Conservation (phyloP, 495 filamentous ascomycete species). For the Chaetomium cochliodes region DNA sequence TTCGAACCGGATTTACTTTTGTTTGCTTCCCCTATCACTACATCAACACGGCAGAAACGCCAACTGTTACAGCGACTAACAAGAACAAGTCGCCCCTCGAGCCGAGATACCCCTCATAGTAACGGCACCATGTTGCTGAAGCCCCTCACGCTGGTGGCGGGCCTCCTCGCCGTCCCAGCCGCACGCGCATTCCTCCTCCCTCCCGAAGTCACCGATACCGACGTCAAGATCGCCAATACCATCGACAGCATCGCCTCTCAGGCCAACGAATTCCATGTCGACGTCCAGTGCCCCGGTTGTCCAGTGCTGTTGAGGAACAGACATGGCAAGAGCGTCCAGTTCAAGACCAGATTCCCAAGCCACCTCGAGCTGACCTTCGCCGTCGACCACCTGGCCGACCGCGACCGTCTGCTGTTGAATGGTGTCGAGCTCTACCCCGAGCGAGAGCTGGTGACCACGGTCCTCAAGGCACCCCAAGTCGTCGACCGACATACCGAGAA, state of each 20-base stretch:
- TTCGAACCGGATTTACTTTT: neutral
- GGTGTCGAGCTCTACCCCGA: constrained; percentile 47
- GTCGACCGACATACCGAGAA: constrained; percentile 19
- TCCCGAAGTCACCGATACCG: constrained; percentile 26
- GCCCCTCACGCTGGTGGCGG: constrained; percentile 29
- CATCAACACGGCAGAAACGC: too few species aligned
- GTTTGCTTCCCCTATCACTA: neutral
- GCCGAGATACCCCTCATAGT: neutral
- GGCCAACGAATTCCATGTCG: constrained; percentile 28
- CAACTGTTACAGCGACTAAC: neutral
- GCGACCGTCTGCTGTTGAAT: constrained; percentile 45
- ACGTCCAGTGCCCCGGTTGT: constrained; percentile 47
- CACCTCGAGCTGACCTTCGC: constrained; percentile 45
- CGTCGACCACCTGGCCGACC: constrained; percentile 34
- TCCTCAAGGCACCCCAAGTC: constrained; percentile 35
- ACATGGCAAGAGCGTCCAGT: constrained; percentile 26
- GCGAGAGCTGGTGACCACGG: constrained; percentile 31
- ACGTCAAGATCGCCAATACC: constrained; percentile 22
- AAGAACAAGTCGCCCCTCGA: neutral
- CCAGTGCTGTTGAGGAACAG: constrained; percentile 33
- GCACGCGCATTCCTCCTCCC: constrained; percentile 34
- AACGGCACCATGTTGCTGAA: constrained; percentile 32
- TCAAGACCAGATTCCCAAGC: constrained; percentile 35
- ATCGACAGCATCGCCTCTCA: constrained; percentile 15
- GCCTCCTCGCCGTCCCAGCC: constrained; percentile 28